Percentiles rank a stretch among this genome's conserved stretches.
Conservation (phyloP, 2,329 filamentous ascomycete species). For the Claviceps paspali region DNA sequence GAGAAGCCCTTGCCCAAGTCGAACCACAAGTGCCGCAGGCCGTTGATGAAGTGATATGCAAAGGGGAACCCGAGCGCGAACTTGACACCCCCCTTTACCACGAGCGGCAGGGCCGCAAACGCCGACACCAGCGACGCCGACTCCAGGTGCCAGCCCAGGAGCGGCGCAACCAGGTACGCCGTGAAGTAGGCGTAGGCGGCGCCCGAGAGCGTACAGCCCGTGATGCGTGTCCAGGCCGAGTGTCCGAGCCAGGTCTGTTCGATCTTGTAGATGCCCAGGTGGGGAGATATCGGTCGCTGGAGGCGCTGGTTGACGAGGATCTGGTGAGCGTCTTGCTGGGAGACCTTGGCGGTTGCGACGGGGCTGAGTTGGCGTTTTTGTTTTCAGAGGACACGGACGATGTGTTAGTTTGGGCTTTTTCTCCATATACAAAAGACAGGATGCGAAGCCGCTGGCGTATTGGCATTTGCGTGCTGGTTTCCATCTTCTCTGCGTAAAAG, state of each 20-base stretch:
- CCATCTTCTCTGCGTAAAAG: not conserved
- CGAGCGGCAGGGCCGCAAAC: constrained; percentile 42
- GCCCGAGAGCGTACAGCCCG: constrained; percentile 58
- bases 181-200: constrained; percentile 65
- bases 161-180: constrained; percentile 67
- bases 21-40: constrained; percentile 37
- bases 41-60: constrained; percentile 40
- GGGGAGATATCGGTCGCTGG: constrained; percentile 67
- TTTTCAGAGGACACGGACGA: too few species aligned
- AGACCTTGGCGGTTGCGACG: constrained; percentile 42
- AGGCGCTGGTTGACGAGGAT: constrained; percentile 73
- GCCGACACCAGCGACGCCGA: constrained; percentile 43
- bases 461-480: not conserved
- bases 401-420: not conserved
- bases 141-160: constrained; percentile 51
- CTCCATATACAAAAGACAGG: not conserved
- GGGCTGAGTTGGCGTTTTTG: constrained; percentile 20
- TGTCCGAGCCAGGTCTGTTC: constrained; percentile 74
- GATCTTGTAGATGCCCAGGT: constrained; percentile 72
- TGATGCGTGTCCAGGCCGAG: constrained; percentile 64
- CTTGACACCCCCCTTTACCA: constrained; percentile 43
- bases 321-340: constrained; percentile 35
- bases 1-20: constrained; percentile 36
- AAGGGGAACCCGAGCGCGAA: constrained; percentile 43
- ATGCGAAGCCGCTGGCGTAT: not conserved